These are phyloP conservation scores for Salicornia ramosissima DNA, from an alignment of 148 eudicot species.

Conservation along the genomic window DNA sequence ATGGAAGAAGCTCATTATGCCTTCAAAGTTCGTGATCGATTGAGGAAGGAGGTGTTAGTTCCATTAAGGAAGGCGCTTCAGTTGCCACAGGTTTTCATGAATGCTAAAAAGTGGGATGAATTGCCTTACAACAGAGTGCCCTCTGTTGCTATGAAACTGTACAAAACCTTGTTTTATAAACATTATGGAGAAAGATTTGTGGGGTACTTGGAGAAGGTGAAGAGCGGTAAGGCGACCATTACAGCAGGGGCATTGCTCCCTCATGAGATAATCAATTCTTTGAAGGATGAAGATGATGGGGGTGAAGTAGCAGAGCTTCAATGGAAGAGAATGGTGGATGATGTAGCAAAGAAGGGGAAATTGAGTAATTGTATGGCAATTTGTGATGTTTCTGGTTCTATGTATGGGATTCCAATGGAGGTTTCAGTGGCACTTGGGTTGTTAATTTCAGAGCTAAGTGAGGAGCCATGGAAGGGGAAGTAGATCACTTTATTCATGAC, in stretches of 20 bases:
- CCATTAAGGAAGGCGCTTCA: slow-evolving; percentile 24
- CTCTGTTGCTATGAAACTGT: slow-evolving; percentile 27
- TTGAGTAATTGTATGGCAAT: slow-evolving; percentile 25
- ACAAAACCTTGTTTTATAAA: slow-evolving; percentile 16
- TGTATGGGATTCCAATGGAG: slow-evolving; percentile 27
- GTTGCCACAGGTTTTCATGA: slow-evolving; percentile 28
- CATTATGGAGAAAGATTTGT: slow-evolving; percentile 23
- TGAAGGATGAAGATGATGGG: slow-evolving; percentile 15
- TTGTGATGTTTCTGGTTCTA: slow-evolving; percentile 29
- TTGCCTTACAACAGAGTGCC: slow-evolving; percentile 22
- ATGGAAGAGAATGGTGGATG: slow-evolving; percentile 34
- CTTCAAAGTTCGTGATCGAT: slow-evolving; percentile 25
- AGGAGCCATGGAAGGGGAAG: slow-evolving; percentile 36
- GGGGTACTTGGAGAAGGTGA: slow-evolving; percentile 21
- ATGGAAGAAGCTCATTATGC: slow-evolving; percentile 28
- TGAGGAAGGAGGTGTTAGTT: slow-evolving; percentile 25
- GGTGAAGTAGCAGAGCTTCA: slow-evolving; percentile 29
- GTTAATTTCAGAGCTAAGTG: slow-evolving; percentile 19
- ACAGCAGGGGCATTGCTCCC: slow-evolving; percentile 26
- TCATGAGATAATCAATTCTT: slow-evolving; percentile 24
- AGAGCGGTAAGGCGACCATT: slow-evolving; percentile 22
- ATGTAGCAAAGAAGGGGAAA: slow-evolving; percentile 6
- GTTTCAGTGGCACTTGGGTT: slow-evolving; percentile 25
- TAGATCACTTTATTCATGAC: slow-evolving; percentile 26
- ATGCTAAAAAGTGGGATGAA: slow-evolving; percentile 17